These are phyloP conservation scores for Ambispora gerdemannii DNA, from an alignment of 192 early-diverging fungal species.

Conservation along the genomic window DNA sequence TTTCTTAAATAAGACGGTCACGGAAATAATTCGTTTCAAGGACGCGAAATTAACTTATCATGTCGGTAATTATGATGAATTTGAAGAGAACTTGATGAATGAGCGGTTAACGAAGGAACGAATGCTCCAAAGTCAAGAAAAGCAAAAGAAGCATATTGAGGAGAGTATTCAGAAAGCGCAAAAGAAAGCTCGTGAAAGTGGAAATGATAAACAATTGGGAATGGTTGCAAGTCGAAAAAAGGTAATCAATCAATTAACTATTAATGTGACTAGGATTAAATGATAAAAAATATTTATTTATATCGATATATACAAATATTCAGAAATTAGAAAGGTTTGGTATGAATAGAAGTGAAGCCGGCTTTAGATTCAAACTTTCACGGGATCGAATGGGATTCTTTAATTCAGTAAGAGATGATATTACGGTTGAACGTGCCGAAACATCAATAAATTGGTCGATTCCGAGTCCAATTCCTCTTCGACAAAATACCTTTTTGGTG, in stretches of 20 bases:
- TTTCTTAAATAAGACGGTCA: constrained; percentile 76
- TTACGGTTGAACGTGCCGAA: constrained; percentile 58
- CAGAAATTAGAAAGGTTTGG: constrained; percentile 67
- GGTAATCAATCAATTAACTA: constrained; percentile 40
- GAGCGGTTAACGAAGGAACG: constrained; percentile 66
- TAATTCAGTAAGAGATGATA: constrained; percentile 45
- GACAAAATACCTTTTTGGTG: constrained; percentile 64
- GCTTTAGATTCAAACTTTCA: constrained; percentile 62
- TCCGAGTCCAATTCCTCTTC: constrained; percentile 64
- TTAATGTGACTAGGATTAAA: too few species aligned
- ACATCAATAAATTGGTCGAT: constrained; percentile 59
- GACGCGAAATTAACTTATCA: constrained; percentile 72
- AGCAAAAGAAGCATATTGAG: constrained; percentile 68
- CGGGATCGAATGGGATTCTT: constrained; percentile 28
- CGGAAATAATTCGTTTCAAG: constrained; percentile 74
- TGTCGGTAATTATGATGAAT: constrained; percentile 85
- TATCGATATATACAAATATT: not conserved
- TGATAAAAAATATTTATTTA: too few species aligned
- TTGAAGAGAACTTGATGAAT: constrained; percentile 70
- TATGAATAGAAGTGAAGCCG: constrained; percentile 62
- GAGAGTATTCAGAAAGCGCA: constrained; percentile 78
- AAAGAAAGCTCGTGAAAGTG: constrained; percentile 65
- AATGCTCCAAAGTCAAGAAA: constrained; percentile 59
- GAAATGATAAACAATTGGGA: constrained; percentile 79
- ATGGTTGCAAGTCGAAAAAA: constrained; percentile 76